Percentiles rank a stretch among this genome's conserved stretches.
Conservation (phyloP, 352 stramenopile species). For the Globisporangium nunn region DNA sequence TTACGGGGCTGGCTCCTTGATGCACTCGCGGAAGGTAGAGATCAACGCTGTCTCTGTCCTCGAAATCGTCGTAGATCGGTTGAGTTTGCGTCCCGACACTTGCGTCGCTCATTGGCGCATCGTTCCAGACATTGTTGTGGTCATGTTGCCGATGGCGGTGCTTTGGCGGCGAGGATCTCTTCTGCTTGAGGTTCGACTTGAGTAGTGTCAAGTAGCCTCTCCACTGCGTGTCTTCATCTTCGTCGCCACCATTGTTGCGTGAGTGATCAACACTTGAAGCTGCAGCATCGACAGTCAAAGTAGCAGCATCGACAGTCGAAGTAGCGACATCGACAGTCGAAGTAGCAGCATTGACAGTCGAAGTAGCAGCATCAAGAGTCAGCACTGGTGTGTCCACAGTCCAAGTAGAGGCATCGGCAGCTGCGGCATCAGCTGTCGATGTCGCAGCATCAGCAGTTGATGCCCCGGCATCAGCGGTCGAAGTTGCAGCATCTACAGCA, state of each 20-base stretch:
- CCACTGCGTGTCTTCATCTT: conserved; percentile 18
- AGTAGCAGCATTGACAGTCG: too few species aligned
- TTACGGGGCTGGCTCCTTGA: neutral
- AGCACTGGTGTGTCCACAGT: too few species aligned
- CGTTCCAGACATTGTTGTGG: neutral
- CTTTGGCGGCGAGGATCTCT: conserved; percentile 19
- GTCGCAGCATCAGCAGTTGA: too few species aligned
- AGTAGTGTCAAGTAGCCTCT: conserved; percentile 31
- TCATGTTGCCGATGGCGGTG: neutral
- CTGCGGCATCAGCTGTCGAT: too few species aligned
- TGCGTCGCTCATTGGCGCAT: neutral
- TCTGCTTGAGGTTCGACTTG: conserved; percentile 25
- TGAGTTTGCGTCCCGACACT: conserved; percentile 1
- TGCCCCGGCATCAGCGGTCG: too few species aligned
- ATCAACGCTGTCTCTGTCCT: neutral
- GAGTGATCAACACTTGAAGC: neutral
- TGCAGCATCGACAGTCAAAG: neutral
- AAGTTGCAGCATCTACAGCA: too few species aligned
- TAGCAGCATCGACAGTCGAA: too few species aligned
- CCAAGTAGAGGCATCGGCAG: too few species aligned
- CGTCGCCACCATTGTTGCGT: neutral
- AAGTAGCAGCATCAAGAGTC: too few species aligned
- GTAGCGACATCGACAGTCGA: too few species aligned
- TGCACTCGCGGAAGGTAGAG: neutral
- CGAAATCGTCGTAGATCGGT: neutral